phyloP scores from a whole-genome alignment of 2,329 filamentous ascomycete genomes.

The Pseudogymnoascus sp. region DNA sequence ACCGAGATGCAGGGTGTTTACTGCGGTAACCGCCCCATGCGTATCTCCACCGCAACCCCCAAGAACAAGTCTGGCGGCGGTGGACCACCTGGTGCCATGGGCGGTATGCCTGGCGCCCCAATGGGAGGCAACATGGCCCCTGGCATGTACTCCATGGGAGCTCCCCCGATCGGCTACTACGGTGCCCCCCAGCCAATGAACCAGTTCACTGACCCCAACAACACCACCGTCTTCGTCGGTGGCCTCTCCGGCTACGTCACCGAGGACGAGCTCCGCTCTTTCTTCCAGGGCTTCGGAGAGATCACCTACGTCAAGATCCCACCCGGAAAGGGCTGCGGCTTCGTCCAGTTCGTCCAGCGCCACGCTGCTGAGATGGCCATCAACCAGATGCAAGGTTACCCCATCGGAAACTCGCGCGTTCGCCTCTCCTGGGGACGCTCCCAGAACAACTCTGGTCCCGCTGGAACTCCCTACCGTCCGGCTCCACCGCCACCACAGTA shows the following conservation, averaged over 20 bases:
- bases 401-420: conserved; percentile 96
- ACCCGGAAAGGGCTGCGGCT: conserved; percentile 96
- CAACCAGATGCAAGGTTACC: conserved; percentile 99
- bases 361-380: conserved; percentile 99
- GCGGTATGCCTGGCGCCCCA: conserved; percentile 38
- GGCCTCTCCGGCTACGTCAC: conserved; percentile 96
- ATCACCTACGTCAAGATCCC: conserved; percentile 99
- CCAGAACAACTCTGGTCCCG: conserved; percentile 96
- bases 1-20: conserved; percentile 99
- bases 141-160: conserved; percentile 62
- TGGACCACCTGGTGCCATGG: conserved; percentile 44
- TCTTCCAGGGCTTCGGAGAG: conserved; percentile 99
- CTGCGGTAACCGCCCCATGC: conserved; percentile 97
- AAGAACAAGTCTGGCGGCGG: conserved; percentile 67
- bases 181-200: conserved; percentile 81
- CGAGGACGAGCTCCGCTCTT: conserved; percentile 97
- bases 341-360: conserved; percentile 97
- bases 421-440: conserved; percentile 95
- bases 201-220: conserved; percentile 99
- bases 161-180: conserved; percentile 57
- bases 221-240: conserved; percentile 97
- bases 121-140: conserved; percentile 36
- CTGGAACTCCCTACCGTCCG: conserved; percentile 92
- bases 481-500: conserved; percentile 74
- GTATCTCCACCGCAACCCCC: conserved; percentile 92